Base-by-base conservation (phyloP, 2,329 filamentous ascomycete genomes). In the Fusarium hainanense region DNA sequence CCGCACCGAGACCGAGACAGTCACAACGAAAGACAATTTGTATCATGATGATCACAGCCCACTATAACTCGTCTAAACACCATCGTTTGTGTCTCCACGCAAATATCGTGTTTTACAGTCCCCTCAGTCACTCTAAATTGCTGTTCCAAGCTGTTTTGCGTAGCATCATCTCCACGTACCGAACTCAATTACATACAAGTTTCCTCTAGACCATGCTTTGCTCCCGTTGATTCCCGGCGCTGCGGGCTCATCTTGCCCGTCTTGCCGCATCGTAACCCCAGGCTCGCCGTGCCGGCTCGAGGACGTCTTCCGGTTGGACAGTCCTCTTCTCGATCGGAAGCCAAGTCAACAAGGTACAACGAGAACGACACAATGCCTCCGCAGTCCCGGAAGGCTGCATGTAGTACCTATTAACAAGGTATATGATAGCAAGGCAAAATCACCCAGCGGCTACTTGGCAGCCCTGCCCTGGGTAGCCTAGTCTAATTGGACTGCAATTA, bases 161-260 rank as follows among this genome's bases (percentile, higher is more conserved):
- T 42, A 37, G 51, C 37, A 63, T 63, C 43, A 49, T 63, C 54
- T 50, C 52, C 48, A 65, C 58, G 64, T 58, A 60, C 27, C 54
- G 32, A 51, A 47, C 49, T 58, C 48, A 32, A 57, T 59, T 62
- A 62, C 60, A 50, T 47, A 54, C 63, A 63, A 50, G n/a, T 54
- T 43, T 28, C 13, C 20, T 23, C 21, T 46, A 55, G 37, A 42
- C 40, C 49, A 34, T 34, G 27, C 16, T 37, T 55, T 43, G 23
- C 55, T 74, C 71, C 71, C 71, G 71, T 74, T 69, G 60, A 65
- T 68, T 74, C 69, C 71, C 71, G 71, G 67, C 25, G 47, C 55
- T 56, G 57, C 71, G 71, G 69, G 58, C 56, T 62, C 58, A 54
- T 51, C 58, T 54, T 71, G 56, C 68, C 63, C 68, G 52, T 71